Evolutionary conservation across 495 filamentous ascomycete genomes (phyloP), one percentile per base, ranked within the genome.

Genomic region (Bryoglossum gracile): DNA sequence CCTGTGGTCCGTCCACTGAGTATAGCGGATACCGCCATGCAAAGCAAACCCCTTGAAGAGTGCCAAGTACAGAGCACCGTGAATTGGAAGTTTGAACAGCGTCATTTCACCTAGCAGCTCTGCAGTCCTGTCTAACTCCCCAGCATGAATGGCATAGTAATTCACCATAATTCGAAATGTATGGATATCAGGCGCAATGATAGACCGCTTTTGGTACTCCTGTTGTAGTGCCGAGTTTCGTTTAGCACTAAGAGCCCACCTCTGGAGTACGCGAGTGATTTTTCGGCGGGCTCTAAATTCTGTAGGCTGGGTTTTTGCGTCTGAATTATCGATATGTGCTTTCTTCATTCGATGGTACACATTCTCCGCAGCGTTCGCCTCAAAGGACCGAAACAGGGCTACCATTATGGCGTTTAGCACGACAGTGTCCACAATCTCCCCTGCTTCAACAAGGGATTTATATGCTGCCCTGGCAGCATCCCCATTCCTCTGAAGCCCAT

Each of bases 391-490:
- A 32, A 97, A 68, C 18, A 97, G 75, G 2, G 89, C 81, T 1
- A 78, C 71, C 48, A 95, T 85, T 55, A 96, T 73, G 50, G 83
- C 84, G 59, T 96, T 96, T 57, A 96, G 68, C 10, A 87, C 85
- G 4, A 83, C 76, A 0, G 88, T 92, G 63, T 97, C 90, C 24
- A 98, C 82, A 13, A 95, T 78, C 59, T 95, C 85, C 26, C 89
- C 89, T 0, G 78, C 77, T 35, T 83, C 67, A 23, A 95, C 83
- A 60, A 94, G 82, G 5, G 83, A 75, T 25, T 77, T 68, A 58
- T 94, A 98, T 0, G 83, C 78, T 26, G 69, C 70, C 35, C 86
- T 74, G 33, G 94, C 75, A 21, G 73, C 82, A 53, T 81, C 69
- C 3, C 79, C 74, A 61, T 95, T 82, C 24, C 71, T 66, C 50